Conservation (phyloP, 106 monocot genomes). For the Cymbidium sinense region DNA sequence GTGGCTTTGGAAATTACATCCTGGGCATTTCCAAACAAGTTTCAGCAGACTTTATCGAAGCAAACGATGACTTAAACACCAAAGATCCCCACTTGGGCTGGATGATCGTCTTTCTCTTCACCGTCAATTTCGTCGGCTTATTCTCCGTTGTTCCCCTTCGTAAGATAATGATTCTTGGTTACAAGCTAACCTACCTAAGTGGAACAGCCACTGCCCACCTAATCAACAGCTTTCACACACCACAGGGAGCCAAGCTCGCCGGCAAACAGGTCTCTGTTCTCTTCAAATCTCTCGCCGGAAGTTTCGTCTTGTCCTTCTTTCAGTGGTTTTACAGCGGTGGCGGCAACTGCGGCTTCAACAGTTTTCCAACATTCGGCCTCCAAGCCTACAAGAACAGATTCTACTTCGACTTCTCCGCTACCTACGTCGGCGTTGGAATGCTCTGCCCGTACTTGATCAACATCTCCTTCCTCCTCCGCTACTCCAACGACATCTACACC, state of each 20-base stretch:
- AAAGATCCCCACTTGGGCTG: too few species aligned
- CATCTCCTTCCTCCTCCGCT: conserved; percentile 29
- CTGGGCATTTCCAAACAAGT: too few species aligned
- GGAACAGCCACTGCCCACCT: conserved; percentile 42
- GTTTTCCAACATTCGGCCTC: conserved; percentile 1
- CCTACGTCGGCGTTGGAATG: conserved; percentile 22
- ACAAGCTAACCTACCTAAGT: conserved; percentile 39
- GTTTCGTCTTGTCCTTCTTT: conserved; percentile 6
- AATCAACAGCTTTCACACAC: conserved; percentile 50
- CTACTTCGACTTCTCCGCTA: too few species aligned
- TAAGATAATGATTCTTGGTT: too few species aligned
- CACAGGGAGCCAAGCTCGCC: conserved; percentile 33
- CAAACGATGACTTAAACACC: too few species aligned
- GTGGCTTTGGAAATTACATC: conserved; percentile 6
- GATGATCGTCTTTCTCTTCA: conserved; percentile 33
- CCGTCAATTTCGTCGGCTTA: conserved; percentile 42
- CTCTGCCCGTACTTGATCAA: conserved; percentile 45
- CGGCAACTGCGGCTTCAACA: conserved; percentile 1
- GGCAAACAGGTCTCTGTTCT: background rate
- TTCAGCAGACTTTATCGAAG: too few species aligned
- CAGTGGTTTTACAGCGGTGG: conserved; percentile 8
- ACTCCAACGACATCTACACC: too few species aligned
- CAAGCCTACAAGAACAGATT: too few species aligned
- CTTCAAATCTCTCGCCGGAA: too few species aligned
- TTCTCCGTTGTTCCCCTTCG: conserved; percentile 34